Evolutionary conservation across 1,284 basidiomycete species (phyloP).

Genomic region (Xanthoconium separans): DNA sequence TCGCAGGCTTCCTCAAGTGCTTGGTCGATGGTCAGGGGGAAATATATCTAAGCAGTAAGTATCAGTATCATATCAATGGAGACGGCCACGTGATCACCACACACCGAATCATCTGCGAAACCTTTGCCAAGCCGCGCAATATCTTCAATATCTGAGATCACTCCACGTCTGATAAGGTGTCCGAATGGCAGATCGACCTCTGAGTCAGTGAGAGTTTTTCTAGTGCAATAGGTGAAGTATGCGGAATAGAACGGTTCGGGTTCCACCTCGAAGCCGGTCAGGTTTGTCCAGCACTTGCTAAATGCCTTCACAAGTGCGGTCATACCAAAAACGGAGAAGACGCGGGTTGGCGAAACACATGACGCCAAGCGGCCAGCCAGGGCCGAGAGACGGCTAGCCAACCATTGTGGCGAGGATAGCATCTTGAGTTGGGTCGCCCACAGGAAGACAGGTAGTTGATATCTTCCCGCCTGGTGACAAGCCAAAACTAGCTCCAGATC

Average conservation of each 20-base stretch:
- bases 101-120: conserved; percentile 61
- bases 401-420: conserved; percentile 34
- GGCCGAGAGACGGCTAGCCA: conserved; percentile 35
- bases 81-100: conserved; percentile 20
- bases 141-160: conserved; percentile 39
- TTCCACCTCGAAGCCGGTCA: conserved; percentile 46
- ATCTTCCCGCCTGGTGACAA: conserved; percentile 44
- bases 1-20: conserved; percentile 52
- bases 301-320: conserved; percentile 49
- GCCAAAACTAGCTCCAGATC: conserved; percentile 47
- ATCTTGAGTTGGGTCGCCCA: conserved; percentile 40
- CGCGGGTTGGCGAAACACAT: conserved; percentile 44
- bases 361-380: conserved; percentile 38
- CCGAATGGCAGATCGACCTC: conserved; percentile 35
- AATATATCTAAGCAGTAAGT: conserved; percentile 46
- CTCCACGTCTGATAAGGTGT: conserved; percentile 40
- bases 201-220: conserved; percentile 37
- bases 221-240: conserved; percentile 55
- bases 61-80: conserved; percentile 3
- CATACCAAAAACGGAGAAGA: conserved; percentile 69
- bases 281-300: conserved; percentile 48
- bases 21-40: conserved; percentile 42
- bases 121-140: conserved; percentile 52
- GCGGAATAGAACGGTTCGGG: conserved; percentile 61
- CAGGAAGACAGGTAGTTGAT: conserved; percentile 53